phyloP scores from a whole-genome alignment of 1,284 basidiomycete genomes.

The Baeospora myosura region DNA sequence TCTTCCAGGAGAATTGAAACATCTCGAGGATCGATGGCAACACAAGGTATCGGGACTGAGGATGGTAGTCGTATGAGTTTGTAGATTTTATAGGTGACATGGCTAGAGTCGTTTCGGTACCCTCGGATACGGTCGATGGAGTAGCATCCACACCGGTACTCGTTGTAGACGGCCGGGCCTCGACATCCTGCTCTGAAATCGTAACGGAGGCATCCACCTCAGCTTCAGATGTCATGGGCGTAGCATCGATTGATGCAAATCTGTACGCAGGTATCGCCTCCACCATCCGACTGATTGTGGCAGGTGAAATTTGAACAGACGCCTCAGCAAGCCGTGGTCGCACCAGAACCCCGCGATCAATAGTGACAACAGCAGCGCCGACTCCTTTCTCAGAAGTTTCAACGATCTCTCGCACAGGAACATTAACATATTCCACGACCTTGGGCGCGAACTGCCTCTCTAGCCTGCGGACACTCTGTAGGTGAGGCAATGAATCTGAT shows the following conservation, averaged over 20 bases:
- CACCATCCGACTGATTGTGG: conserved; percentile 35
- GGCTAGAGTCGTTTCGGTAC: too few relatives aligned
- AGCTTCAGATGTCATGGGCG: conserved; percentile 25
- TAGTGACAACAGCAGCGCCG: conserved; percentile 44
- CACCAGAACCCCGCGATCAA: conserved; percentile 42
- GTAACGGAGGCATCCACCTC: conserved; percentile 27
- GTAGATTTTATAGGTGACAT: not conserved
- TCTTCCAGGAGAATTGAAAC: conserved; percentile 35
- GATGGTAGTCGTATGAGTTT: not conserved
- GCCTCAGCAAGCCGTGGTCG: conserved; percentile 35
- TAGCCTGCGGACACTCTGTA: conserved; percentile 55
- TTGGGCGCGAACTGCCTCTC: conserved; percentile 44
- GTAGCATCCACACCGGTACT: conserved; percentile 26
- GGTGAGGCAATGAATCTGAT: conserved; percentile 56
- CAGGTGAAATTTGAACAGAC: conserved; percentile 42
- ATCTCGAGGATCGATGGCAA: conserved; percentile 38
- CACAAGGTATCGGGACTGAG: conserved; percentile 9
- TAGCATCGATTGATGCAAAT: conserved; percentile 43
- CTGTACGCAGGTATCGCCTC: conserved; percentile 34
- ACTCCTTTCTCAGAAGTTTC: conserved; percentile 42
- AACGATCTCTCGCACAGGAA: conserved; percentile 14
- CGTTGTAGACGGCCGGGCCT: conserved; percentile 24
- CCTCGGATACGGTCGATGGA: conserved; percentile 16
- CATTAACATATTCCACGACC: conserved; percentile 15
- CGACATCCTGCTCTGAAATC: conserved; percentile 31